Evolutionary conservation across 2,329 filamentous ascomycete genomes (phyloP), one percentile per base, ranked within the genome.

Genomic region (Drechslerella stenobrocha): DNA sequence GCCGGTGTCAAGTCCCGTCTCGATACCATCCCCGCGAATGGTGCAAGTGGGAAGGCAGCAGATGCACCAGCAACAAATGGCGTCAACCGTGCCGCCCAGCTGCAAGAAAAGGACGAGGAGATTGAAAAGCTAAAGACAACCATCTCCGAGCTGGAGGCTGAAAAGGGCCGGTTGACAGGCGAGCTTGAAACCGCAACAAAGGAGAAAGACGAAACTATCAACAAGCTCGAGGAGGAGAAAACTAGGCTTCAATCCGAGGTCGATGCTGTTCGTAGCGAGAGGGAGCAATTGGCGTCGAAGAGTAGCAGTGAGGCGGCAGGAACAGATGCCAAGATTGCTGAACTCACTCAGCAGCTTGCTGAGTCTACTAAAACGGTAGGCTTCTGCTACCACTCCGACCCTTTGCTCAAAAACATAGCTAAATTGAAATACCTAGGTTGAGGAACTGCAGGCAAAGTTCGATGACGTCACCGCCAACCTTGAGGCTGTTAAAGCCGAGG

Each of bases 61-160:
- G 47, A 52, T 2, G 37, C 35, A 35, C 55, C 55, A 45, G 15
- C 51, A 22, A 37, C 64, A 6, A 69, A 63, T 26, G 64, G 64
- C 37, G 57, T 63, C 34, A 52, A 57, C 15, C 35, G 53, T 30
- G 30, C 32, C 2, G 51, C 52, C 15, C 56, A 57, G 35, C 28
- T 69, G 13, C 61, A 58, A 35, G 64, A 69, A 24, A 69, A 69
- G 24, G 57, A 69, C 11, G 51, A 52, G 32, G 64, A 69, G 40
- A 69, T 69, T 18, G 64, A 61, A 46, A 63, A 40, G 47, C 55
- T 69, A 2, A 51, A 63, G 37, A 11, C 45, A 4, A 69, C 56
- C 2, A 69, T 69, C 20, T 61, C 64, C 8, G 64, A 69, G 32
- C 24, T 69, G 11, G 64, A 69, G 23, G 20, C 52, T 8, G 57